phyloP scores from a whole-genome alignment of 2,329 filamentous ascomycete genomes.

The Exophiala viscosa region DNA sequence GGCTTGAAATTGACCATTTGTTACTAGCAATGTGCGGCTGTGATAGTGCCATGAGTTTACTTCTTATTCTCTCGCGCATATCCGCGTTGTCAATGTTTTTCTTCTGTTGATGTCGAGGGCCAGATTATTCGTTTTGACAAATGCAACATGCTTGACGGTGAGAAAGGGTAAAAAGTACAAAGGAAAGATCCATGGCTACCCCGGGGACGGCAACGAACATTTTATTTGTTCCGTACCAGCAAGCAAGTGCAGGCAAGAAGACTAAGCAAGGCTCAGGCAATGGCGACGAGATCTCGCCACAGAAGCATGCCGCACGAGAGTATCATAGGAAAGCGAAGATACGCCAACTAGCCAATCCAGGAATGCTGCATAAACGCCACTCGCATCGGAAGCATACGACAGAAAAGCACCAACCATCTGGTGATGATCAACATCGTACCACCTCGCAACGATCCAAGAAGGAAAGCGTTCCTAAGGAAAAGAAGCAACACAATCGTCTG shows the following conservation, averaged over 20 bases:
- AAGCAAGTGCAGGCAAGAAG: background rate
- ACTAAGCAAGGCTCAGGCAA: background rate
- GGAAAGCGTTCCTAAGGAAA: background rate
- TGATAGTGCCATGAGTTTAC: background rate
- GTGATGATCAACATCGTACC: too few species aligned
- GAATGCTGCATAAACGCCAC: background rate
- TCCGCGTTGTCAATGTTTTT: background rate
- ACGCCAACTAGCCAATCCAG: background rate
- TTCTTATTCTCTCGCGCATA: background rate
- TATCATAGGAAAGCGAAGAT: constrained; percentile 1
- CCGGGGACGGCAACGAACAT: background rate
- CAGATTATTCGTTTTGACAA: background rate
- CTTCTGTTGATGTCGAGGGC: background rate
- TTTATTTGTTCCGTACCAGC: background rate
- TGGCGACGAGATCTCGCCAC: background rate
- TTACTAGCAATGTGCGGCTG: background rate
- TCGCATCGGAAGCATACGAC: background rate
- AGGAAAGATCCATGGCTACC: background rate
- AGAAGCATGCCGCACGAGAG: constrained; percentile 2
- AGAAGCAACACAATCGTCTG: background rate
- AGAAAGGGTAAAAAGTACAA: background rate
- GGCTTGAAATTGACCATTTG: background rate
- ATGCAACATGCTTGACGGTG: background rate
- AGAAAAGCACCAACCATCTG: background rate
- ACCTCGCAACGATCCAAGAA: background rate